Conservation (phyloP, 2,329 filamentous ascomycete genomes). For the Talaromyces sp. region DNA sequence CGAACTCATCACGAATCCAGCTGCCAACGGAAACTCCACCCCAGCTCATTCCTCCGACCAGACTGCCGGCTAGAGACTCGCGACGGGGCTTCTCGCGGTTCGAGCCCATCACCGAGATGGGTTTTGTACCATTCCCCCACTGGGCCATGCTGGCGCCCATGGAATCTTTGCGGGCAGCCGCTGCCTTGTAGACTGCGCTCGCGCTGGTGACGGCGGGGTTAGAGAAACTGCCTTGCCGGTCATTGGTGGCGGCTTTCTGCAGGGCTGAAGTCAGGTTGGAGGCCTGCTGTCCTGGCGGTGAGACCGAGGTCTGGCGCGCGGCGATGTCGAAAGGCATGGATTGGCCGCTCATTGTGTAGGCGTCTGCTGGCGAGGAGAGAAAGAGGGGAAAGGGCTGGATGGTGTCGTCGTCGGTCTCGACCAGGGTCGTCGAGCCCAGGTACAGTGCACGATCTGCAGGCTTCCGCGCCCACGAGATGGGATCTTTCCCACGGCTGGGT, state of each 20-base stretch:
- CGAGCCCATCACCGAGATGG: slow-evolving; percentile 54
- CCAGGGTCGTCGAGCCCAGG: slow-evolving; percentile 23
- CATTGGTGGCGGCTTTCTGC: slow-evolving; percentile 43
- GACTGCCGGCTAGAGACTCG: slow-evolving; percentile 58
- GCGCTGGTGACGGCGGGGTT: slow-evolving; percentile 38
- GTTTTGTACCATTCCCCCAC: slow-evolving; percentile 55
- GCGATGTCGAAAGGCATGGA: slow-evolving; percentile 59
- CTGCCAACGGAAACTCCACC: slow-evolving; percentile 93
- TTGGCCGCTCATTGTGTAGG: slow-evolving; percentile 47
- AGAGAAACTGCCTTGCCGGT: slow-evolving; percentile 40
- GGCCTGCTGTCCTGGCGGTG: slow-evolving; percentile 55
- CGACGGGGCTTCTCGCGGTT: slow-evolving; percentile 49
- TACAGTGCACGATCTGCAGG: slow-evolving; percentile 27
- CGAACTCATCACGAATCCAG: slow-evolving; percentile 94
- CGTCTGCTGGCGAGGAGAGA: slow-evolving; percentile 27
- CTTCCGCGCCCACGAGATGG: slow-evolving; percentile 41
- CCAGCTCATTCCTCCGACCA: slow-evolving; percentile 86
- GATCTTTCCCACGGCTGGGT: slow-evolving; percentile 39
- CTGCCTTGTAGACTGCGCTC: slow-evolving; percentile 32
- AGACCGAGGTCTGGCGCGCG: slow-evolving; percentile 54
- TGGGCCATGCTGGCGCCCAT: slow-evolving; percentile 48
- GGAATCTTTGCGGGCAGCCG: slow-evolving; percentile 51
- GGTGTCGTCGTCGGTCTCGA: slow-evolving; percentile 28
- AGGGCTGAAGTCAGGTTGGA: slow-evolving; percentile 61
- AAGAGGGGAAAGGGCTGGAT: slow-evolving; percentile 38